phyloP scores from a whole-genome alignment of 306 rosid species.

The Sophora flavescens region DNA sequence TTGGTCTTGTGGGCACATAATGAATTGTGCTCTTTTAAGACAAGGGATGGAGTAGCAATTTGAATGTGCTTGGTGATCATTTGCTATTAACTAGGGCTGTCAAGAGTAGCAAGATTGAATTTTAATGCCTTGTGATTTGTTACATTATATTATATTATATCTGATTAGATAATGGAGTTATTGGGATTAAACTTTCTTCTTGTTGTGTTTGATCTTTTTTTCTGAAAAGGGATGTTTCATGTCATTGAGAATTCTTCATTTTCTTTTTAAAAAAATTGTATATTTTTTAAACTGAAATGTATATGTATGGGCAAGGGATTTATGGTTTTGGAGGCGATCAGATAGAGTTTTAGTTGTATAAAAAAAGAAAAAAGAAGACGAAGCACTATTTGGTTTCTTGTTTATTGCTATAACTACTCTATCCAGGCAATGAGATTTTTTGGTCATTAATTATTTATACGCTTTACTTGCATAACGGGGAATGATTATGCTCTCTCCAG shows the following conservation, averaged over 20 bases:
- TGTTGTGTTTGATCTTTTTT: conserved; percentile 12
- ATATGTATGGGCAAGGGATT: not conserved
- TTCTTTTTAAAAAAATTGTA: not conserved
- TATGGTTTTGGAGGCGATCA: conserved; percentile 1
- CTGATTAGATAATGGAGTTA: conserved; percentile 8
- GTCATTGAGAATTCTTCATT: conserved; percentile 20
- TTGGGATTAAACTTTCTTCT: conserved; percentile 4
- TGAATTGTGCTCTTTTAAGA: conserved; percentile 1
- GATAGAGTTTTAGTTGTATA: not conserved
- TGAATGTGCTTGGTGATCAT: conserved; percentile 29
- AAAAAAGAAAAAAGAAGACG: not conserved
- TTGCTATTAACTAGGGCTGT: not conserved
- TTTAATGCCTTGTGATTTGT: conserved; percentile 12
- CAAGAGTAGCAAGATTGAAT: not conserved
- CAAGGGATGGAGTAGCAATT: not conserved
- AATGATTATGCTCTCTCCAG: conserved; percentile 56
- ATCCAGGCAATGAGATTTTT: not conserved
- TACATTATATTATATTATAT: not conserved
- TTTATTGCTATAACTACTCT: conserved; percentile 20
- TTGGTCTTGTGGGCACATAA: not conserved
- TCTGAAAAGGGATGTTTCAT: conserved; percentile 34
- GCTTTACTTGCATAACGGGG: conserved; percentile 37
- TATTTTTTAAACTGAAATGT: not conserved
- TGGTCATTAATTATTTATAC: not conserved
- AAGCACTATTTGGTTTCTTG: conserved; percentile 17